Percentiles rank a stretch among this genome's conserved stretches.
Evolutionary conservation across 2,329 filamentous ascomycete species (phyloP).

Genomic region (Fusarium torulosum): DNA sequence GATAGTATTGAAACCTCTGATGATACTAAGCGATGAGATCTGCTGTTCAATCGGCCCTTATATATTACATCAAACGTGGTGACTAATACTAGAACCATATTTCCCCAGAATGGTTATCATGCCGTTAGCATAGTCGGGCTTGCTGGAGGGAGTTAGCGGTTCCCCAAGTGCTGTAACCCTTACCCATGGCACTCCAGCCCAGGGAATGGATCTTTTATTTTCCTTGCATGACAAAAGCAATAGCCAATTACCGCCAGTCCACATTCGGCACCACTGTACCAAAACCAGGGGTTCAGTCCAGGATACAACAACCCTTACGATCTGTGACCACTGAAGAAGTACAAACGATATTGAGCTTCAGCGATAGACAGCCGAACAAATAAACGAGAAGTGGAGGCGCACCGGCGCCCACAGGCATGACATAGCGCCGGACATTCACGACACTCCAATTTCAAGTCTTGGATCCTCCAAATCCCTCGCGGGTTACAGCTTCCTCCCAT

Average conservation of each 20-base stretch:
- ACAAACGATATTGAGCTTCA: not conserved
- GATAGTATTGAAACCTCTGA: no score
- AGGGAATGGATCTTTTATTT: slow-evolving; percentile 42
- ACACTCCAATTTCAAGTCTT: not conserved
- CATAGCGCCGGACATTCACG: slow-evolving; percentile 10
- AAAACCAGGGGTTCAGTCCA: slow-evolving; percentile 29
- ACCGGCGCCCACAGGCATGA: slow-evolving; percentile 15
- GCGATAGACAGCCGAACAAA: not conserved
- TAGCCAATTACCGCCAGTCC: slow-evolving; percentile 20
- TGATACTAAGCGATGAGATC: not conserved
- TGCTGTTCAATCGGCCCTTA: not conserved
- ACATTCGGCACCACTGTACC: slow-evolving; percentile 15
- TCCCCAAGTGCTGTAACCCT: slow-evolving; percentile 11
- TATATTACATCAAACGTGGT: not conserved
- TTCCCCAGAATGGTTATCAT: slow-evolving; percentile 14
- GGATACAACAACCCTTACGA: slow-evolving; percentile 5
- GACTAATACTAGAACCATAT: not conserved
- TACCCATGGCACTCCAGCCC: slow-evolving; percentile 11
- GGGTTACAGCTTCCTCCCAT: not conserved
- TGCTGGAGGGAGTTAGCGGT: slow-evolving; percentile 11
- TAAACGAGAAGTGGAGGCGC: not conserved
- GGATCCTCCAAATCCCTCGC: slow-evolving; percentile 10
- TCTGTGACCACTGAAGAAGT: not conserved
- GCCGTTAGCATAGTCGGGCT: not conserved
- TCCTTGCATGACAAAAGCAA: slow-evolving; percentile 22